Conservation (phyloP, 129 eudicot species). For the Oenanthe sinensis region DNA sequence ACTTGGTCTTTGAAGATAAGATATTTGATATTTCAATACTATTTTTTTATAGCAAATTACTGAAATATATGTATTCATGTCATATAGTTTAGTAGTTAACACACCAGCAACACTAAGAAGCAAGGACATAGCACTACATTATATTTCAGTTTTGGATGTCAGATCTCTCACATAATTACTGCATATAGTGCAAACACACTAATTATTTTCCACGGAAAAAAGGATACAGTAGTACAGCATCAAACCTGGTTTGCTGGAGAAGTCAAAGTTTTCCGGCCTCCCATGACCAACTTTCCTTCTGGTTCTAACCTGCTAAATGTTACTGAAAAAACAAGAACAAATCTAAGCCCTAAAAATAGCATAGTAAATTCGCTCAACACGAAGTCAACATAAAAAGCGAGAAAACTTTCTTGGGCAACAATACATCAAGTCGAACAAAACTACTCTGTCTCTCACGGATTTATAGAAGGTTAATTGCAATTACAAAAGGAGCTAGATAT, state of each 20-base stretch:
- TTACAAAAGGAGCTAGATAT: neutral
- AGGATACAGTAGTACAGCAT: neutral
- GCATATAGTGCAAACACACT: neutral
- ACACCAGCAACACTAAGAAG: neutral
- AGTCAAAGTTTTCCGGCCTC: constrained; percentile 56
- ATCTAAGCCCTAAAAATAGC: neutral
- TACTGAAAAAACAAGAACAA: constrained; percentile 34
- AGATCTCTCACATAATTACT: neutral
- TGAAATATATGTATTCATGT: neutral
- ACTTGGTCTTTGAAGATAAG: neutral
- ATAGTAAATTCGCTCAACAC: neutral
- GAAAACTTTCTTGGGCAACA: neutral
- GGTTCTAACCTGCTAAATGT: constrained; percentile 86
- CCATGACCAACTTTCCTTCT: constrained; percentile 82
- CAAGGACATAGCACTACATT: neutral
- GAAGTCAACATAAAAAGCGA: neutral
- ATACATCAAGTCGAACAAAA: neutral
- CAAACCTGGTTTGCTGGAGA: constrained; percentile 49
- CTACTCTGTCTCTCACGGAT: neutral
- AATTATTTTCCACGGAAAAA: neutral
- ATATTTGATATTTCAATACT: neutral
- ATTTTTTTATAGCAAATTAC: neutral
- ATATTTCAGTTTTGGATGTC: neutral
- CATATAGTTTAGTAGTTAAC: neutral
- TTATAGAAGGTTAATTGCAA: neutral